Conservation (phyloP, 2,329 filamentous ascomycete species). For the Ascocoryne sarcoides region DNA sequence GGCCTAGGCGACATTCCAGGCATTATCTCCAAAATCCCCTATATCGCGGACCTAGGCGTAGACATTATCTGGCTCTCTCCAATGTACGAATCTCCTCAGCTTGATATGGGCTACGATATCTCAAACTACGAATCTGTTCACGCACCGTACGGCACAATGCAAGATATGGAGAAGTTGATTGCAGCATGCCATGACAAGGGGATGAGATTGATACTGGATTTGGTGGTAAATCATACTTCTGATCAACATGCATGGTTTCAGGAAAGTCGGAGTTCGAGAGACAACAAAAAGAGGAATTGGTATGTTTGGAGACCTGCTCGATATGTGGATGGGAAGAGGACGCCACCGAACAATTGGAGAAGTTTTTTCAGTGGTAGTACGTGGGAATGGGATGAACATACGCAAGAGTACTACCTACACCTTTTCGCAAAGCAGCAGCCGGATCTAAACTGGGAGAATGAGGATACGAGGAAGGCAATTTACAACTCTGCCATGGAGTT, state of each 20-base stretch:
- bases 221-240: slow-evolving; percentile 71
- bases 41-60: slow-evolving; percentile 49
- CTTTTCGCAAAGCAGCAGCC: slow-evolving; percentile 69
- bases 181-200: slow-evolving; percentile 48
- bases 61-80: slow-evolving; percentile 59
- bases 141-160: slow-evolving; percentile 54
- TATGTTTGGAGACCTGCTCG: slow-evolving; percentile 55
- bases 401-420: slow-evolving; percentile 66
- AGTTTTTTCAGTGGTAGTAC: slow-evolving; percentile 50
- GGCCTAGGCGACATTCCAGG: slow-evolving; percentile 53
- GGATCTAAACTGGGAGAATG: slow-evolving; percentile 76
- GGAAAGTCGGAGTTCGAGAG: slow-evolving; percentile 41
- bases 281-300: slow-evolving; percentile 48
- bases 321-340: slow-evolving; percentile 48
- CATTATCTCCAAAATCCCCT: slow-evolving; percentile 51
- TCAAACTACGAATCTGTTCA: slow-evolving; percentile 58
- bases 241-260: slow-evolving; percentile 58
- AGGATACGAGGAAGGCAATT: slow-evolving; percentile 55
- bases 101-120: slow-evolving; percentile 64
- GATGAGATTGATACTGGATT: slow-evolving; percentile 64
- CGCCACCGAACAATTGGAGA: slow-evolving; percentile 67
- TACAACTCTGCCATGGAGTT: slow-evolving; percentile 65
- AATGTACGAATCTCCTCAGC: slow-evolving; percentile 53
- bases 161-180: slow-evolving; percentile 55
- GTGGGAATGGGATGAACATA: slow-evolving; percentile 63